Evolutionary conservation across 2,329 filamentous ascomycete genomes (phyloP).

Genomic region (Talaromyces sp.): DNA sequence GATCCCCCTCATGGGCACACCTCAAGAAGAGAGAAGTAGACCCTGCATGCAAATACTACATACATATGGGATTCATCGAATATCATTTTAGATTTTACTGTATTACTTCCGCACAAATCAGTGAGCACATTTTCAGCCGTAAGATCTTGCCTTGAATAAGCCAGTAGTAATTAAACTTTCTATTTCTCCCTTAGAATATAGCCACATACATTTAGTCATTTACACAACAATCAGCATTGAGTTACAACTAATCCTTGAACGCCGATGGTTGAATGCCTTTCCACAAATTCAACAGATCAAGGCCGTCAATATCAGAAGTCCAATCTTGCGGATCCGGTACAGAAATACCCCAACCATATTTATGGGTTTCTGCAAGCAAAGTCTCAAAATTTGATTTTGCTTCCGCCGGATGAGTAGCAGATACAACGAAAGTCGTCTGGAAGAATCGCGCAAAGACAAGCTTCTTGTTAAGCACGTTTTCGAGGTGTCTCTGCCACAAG

Average conservation of each 20-base stretch:
- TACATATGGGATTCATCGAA: too few species aligned
- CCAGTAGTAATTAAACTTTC: not conserved
- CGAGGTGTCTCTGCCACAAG: too few species aligned
- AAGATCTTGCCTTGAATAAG: not conserved
- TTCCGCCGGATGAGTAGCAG: not conserved
- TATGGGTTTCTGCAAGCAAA: not conserved
- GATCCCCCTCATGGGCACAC: not conserved
- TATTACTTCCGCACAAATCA: too few species aligned
- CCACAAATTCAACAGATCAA: not conserved
- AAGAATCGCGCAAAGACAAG: too few species aligned
- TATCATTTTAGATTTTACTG: too few species aligned
- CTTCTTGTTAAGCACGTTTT: too few species aligned
- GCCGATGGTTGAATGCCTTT: not conserved
- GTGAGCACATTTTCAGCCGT: too few species aligned
- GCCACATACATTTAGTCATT: too few species aligned
- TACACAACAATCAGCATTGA: not conserved
- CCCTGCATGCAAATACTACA: not conserved
- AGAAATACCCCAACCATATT: not conserved
- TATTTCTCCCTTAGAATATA: too few species aligned
- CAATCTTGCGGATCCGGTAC: not conserved
- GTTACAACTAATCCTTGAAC: not conserved
- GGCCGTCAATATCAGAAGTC: not conserved
- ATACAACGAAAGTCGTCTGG: not conserved
- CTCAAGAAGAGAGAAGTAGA: not conserved
- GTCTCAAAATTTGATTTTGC: not conserved